A percentile compares a stretch with the other conserved stretches of the same genome.
phyloP scores from a whole-genome alignment of 345 rosid genomes.

The Eucalyptus melliodora region DNA sequence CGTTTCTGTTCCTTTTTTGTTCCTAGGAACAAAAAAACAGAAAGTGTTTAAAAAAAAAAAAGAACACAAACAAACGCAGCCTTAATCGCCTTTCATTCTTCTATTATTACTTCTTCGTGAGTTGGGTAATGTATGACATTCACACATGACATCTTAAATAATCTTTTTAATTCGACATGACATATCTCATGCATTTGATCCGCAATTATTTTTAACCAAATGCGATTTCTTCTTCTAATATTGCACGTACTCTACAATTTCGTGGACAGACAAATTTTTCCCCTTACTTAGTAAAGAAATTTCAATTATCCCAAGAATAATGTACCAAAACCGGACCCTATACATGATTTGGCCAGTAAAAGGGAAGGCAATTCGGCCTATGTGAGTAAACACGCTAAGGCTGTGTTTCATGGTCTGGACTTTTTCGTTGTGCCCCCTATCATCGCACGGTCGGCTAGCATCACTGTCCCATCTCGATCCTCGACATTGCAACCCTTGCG shows the following conservation, averaged over 20 bases:
- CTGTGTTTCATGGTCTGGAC: background rate
- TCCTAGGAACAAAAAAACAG: too few relatives aligned
- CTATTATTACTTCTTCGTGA: background rate
- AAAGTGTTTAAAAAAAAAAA: too few relatives aligned
- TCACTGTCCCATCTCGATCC: background rate
- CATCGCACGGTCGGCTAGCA: background rate
- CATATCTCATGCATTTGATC: background rate
- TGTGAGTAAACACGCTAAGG: background rate
- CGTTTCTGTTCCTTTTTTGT: too few relatives aligned
- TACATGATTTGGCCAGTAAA: background rate
- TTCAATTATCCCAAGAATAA: background rate
- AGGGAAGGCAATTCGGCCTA: background rate
- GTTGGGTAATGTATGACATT: background rate
- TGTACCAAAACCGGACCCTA: background rate
- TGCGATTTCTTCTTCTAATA: background rate
- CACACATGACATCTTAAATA: background rate
- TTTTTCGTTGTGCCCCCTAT: background rate
- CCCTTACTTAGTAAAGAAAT: background rate
- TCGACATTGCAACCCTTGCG: background rate
- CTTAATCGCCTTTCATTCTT: background rate
- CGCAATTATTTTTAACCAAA: background rate
- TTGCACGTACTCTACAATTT: background rate
- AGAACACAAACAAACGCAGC: too few relatives aligned
- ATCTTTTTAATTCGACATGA: background rate
- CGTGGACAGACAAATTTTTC: background rate